Evolutionary conservation across 1,284 basidiomycete genomes (phyloP), one percentile per base, ranked within the genome.

Genomic region (Athelia sp.): DNA sequence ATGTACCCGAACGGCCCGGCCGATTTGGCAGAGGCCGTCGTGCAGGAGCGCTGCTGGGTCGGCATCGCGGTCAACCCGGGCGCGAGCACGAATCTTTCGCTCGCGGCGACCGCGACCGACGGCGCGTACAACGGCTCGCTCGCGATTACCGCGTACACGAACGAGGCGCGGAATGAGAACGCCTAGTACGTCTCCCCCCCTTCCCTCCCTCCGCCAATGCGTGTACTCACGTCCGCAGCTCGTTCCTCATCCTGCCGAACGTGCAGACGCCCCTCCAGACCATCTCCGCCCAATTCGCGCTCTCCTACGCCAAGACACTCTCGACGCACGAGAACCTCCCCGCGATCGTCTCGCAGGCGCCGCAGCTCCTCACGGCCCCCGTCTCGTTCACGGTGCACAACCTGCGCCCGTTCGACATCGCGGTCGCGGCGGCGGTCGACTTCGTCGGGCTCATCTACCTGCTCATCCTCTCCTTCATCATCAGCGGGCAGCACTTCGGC

Each of bases 381-480:
- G 59, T 87, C n/a, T 66, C 60, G 21, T 82, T 74, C 56, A 72
- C 66, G 0, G 52, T 80, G 22, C 55, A 69, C 49, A 88, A 91
- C 58, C 56, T 87, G 1, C 69, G 80, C 29, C 85, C 87, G 0
- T 91, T 87, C 59, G 73, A 82, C 54, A 69, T 80, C 35, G 79
- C 86, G 21, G 78, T 75, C 74, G 87, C 87, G 1, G 72, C 78
- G 10, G 90, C 89, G 0, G 76, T 83, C 42, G 76, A 81, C 36
- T 87, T 85, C 52, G 87, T 91, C 22, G 90, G 86, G 22, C 70
- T 88, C 4, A 85, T 91, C 52, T 92, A 90, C 68, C 69, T 87
- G 42, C 67, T 82, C 48, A 88, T 91, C 52, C 65, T 83, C 26
- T 69, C 81, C 60, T 72, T 74, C 21, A 70, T 78, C 62, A 62